Conservation (phyloP, 2,329 filamentous ascomycete species). For the Penicillium sp. region DNA sequence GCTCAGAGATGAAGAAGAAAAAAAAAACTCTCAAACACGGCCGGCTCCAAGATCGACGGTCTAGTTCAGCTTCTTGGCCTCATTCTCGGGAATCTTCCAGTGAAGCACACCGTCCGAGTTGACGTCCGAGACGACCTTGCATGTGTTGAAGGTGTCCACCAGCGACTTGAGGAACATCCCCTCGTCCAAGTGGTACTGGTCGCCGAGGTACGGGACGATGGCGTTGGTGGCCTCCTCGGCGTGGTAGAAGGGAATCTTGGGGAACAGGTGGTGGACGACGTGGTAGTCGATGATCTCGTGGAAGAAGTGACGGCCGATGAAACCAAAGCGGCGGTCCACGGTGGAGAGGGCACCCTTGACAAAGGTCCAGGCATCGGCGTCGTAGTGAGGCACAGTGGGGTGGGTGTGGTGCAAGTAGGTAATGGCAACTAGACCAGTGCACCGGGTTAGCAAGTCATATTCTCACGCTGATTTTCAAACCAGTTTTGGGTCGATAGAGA, state of each 20-base stretch:
- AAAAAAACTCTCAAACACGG: neutral
- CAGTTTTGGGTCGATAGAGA: neutral
- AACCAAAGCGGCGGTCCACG: slow-evolving; percentile 59
- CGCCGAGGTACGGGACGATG: slow-evolving; percentile 49
- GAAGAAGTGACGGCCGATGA: slow-evolving; percentile 57
- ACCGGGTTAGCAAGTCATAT: neutral
- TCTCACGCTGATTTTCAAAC: slow-evolving; percentile 5
- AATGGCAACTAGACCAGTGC: slow-evolving; percentile 52
- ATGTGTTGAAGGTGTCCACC: slow-evolving; percentile 11
- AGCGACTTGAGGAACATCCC: slow-evolving; percentile 12
- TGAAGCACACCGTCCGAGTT: slow-evolving; percentile 13
- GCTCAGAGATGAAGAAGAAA: neutral
- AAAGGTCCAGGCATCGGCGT: slow-evolving; percentile 54
- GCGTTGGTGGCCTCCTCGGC: slow-evolving; percentile 53
- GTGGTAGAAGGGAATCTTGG: slow-evolving; percentile 56
- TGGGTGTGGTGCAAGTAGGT: slow-evolving; percentile 71
- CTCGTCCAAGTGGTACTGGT: slow-evolving; percentile 14
- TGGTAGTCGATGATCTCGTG: slow-evolving; percentile 60
- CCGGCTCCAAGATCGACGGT: neutral
- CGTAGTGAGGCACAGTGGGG: slow-evolving; percentile 51
- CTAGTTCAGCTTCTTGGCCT: slow-evolving; percentile 13
- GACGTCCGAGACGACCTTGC: slow-evolving; percentile 12
- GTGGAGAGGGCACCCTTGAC: slow-evolving; percentile 56
- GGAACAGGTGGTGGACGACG: slow-evolving; percentile 57
- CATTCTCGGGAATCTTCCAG: slow-evolving; percentile 8